A percentile compares a stretch with the other conserved stretches of the same genome.
Evolutionary conservation across 345 rosid species (phyloP).

Genomic region (Conringia planisiliqua): DNA sequence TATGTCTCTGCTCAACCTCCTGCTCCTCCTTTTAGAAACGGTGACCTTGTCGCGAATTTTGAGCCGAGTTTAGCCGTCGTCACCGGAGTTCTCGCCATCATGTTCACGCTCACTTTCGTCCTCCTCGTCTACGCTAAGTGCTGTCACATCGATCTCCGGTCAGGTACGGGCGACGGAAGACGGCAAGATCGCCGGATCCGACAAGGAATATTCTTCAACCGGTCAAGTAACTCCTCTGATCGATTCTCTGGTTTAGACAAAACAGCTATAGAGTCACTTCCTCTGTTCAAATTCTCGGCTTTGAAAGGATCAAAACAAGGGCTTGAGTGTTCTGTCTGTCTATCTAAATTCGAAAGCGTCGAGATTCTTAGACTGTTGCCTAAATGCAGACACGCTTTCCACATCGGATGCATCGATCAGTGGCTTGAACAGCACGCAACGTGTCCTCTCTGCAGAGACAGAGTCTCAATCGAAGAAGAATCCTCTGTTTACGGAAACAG

Average conservation of each 20-base stretch:
- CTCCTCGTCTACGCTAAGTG: slow-evolving; percentile 67
- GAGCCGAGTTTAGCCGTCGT: slow-evolving; percentile 87
- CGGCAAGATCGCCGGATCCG: slow-evolving; percentile 4
- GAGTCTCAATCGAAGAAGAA: slow-evolving; percentile 52
- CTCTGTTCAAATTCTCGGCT: slow-evolving; percentile 79
- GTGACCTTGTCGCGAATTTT: slow-evolving; percentile 40
- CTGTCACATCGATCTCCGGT: slow-evolving; percentile 45
- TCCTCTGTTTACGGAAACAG: slow-evolving; percentile 54
- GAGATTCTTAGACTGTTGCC: slow-evolving; percentile 80
- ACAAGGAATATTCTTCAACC: slow-evolving; percentile 29
- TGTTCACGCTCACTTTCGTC: slow-evolving; percentile 62
- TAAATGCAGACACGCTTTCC: slow-evolving; percentile 82
- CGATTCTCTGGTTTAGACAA: slow-evolving; percentile 80
- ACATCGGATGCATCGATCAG: slow-evolving; percentile 73
- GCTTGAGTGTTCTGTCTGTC: slow-evolving; percentile 82
- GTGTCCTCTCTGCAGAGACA: slow-evolving; percentile 78
- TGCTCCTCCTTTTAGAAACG: slow-evolving; percentile 31
- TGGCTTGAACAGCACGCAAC: slow-evolving; percentile 93
- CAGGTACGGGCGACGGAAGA: slow-evolving; percentile 22
- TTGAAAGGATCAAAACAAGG: slow-evolving; percentile 73
- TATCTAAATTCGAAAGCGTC: slow-evolving; percentile 73
- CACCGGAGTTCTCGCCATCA: slow-evolving; percentile 60
- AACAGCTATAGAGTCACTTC: slow-evolving; percentile 71
- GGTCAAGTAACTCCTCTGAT: slow-evolving; percentile 34
- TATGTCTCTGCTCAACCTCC: slow-evolving; percentile 37